A percentile compares a stretch with the other conserved stretches of the same genome.
Evolutionary conservation across 148 eudicot genomes (phyloP).

Genomic region (Rhododendron ovatum): DNA sequence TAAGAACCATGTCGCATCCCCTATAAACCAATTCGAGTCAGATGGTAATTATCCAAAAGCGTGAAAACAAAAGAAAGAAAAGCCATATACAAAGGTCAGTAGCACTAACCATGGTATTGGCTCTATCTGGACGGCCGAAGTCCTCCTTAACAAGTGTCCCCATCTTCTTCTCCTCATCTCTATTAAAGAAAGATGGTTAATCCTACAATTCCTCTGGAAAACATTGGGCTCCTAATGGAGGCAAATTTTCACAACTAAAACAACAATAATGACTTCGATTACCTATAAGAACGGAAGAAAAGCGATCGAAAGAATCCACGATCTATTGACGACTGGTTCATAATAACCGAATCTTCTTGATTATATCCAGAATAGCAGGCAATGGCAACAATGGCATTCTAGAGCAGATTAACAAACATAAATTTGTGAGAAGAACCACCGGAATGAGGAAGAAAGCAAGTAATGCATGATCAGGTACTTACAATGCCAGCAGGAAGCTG

Average conservation of each 20-base stretch:
- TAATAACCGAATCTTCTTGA: conserved; percentile 97
- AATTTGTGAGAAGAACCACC: conserved; percentile 1
- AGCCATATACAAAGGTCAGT: background rate
- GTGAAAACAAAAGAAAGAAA: background rate
- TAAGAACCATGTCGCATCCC: conserved; percentile 99
- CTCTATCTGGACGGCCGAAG: conserved; percentile 88
- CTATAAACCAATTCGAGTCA: conserved; percentile 25
- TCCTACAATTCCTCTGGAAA: background rate
- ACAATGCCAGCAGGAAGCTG: conserved; percentile 99
- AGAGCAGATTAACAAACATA: conserved; percentile 11
- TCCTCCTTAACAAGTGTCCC: conserved; percentile 95
- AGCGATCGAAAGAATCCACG: conserved; percentile 95
- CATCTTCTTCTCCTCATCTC: conserved; percentile 99
- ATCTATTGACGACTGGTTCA: conserved; percentile 96
- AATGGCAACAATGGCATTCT: conserved; percentile 97
- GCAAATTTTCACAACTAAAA: background rate
- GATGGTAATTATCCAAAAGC: background rate
- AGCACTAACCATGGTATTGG: conserved; percentile 75
- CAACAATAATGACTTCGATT: background rate
- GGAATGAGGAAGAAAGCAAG: background rate
- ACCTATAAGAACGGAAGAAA: conserved; percentile 96
- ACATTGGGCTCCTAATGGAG: background rate
- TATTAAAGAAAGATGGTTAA: conserved; percentile 17
- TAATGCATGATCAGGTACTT: conserved; percentile 9
- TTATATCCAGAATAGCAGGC: conserved; percentile 97